phyloP scores from a whole-genome alignment of 2,329 filamentous ascomycete genomes.

The Monilinia polystroma region DNA sequence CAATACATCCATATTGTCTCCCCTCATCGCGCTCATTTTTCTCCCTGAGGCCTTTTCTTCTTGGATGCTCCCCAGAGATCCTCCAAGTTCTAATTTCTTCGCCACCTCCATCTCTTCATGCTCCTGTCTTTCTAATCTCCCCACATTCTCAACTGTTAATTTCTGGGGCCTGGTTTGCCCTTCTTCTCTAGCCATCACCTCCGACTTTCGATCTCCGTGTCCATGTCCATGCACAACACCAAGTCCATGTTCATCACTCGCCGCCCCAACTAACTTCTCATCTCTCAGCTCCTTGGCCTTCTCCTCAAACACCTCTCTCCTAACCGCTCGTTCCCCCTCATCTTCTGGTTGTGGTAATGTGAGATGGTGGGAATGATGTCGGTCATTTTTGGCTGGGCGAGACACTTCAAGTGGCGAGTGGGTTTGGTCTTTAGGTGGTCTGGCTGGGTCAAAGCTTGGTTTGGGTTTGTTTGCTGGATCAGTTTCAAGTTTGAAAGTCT shows the following conservation, averaged over 20 bases:
- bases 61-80: not conserved
- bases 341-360: slow-evolving; percentile 37
- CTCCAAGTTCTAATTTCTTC: not conserved
- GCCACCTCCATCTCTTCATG: slow-evolving; percentile 22
- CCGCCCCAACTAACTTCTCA: slow-evolving; percentile 49
- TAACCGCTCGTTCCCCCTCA: slow-evolving; percentile 47
- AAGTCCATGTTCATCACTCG: slow-evolving; percentile 21
- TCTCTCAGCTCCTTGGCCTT: slow-evolving; percentile 54
- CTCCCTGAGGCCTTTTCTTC: not conserved
- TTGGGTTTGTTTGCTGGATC: not conserved
- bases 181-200: not conserved
- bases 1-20: slow-evolving; percentile 3
- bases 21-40: not conserved
- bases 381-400: slow-evolving; percentile 30
- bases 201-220: not conserved
- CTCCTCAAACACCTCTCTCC: slow-evolving; percentile 53
- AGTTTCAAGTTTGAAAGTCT: not conserved
- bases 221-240: not conserved
- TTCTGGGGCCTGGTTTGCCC: slow-evolving; percentile 42
- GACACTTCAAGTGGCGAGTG: not conserved
- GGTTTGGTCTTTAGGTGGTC: not conserved
- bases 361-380: slow-evolving; percentile 31
- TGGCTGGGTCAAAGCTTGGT: not conserved
- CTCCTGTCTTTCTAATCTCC: slow-evolving; percentile 44
- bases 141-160: slow-evolving; percentile 55